These are phyloP conservation scores for Aphanocladium album DNA, from an alignment of 2,329 filamentous ascomycete genomes.

Conservation along the genomic window DNA sequence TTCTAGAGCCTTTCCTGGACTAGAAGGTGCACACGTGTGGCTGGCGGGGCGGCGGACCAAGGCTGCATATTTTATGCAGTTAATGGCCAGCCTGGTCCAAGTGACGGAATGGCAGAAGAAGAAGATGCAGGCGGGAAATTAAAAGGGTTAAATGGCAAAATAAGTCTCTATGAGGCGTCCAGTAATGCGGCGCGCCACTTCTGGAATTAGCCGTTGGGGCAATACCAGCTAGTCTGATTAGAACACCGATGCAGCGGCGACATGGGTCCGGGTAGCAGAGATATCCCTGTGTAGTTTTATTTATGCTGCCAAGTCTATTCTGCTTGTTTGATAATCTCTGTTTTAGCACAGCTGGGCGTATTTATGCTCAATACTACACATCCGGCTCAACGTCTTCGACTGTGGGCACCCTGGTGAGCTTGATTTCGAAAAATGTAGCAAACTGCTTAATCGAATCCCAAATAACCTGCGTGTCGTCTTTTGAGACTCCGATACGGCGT, in stretches of 20 bases:
- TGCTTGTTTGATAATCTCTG: neutral
- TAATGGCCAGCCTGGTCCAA: neutral
- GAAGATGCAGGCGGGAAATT: neutral
- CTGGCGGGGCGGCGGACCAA: neutral
- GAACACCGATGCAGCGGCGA: neutral
- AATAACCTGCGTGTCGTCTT: conserved; percentile 21
- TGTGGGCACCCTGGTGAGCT: conserved; percentile 22
- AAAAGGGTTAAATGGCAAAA: neutral
- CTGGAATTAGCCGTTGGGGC: neutral
- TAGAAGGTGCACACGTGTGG: conserved; percentile 9
- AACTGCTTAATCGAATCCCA: conserved; percentile 22
- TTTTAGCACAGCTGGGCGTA: neutral
- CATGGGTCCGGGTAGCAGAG: neutral
- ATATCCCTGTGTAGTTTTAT: neutral
- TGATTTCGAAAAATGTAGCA: conserved; percentile 22
- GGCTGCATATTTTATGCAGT: neutral
- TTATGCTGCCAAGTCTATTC: neutral
- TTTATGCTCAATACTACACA: conserved; percentile 11
- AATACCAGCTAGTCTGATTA: neutral
- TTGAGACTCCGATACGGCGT: conserved; percentile 23
- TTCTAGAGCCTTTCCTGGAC: conserved; percentile 10
- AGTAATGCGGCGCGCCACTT: neutral
- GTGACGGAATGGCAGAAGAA: neutral
- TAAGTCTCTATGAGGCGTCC: neutral
- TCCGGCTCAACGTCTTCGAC: conserved; percentile 26